These are phyloP conservation scores for Talinum fruticosum DNA, from an alignment of 148 eudicot genomes.

Conservation along the genomic window DNA sequence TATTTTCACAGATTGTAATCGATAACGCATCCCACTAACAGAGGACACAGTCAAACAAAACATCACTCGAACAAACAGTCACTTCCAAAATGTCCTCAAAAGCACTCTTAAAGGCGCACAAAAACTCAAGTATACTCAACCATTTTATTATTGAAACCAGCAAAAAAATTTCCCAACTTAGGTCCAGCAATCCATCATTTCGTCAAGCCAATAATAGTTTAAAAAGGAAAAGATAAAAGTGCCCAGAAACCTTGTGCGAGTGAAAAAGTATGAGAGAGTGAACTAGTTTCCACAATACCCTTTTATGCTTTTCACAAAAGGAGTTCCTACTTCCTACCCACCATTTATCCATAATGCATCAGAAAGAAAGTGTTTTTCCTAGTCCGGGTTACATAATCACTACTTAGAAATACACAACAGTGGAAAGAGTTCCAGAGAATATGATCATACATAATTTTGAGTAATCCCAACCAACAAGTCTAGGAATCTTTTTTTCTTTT, in stretches of 20 bases:
- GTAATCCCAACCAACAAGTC: background rate
- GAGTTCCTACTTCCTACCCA: constrained; percentile 19
- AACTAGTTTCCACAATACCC: constrained; percentile 31
- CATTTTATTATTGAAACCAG: constrained; percentile 22
- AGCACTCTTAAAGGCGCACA: constrained; percentile 29
- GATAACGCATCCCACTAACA: constrained; percentile 42
- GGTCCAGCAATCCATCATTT: constrained; percentile 30
- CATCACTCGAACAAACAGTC: constrained; percentile 32
- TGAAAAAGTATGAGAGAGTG: constrained; percentile 20
- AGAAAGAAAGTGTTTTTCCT: constrained; percentile 24
- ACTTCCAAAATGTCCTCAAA: constrained; percentile 25
- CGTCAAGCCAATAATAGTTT: constrained; percentile 17
- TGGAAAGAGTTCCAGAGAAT: background rate
- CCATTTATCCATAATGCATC: constrained; percentile 24
- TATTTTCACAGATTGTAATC: constrained; percentile 36
- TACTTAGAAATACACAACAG: background rate
- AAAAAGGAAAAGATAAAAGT: constrained; percentile 1
- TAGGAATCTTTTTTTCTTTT: background rate
- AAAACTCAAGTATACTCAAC: constrained; percentile 27
- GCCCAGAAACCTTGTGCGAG: constrained; percentile 7
- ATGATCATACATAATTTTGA: background rate
- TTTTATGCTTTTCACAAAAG: constrained; percentile 25
- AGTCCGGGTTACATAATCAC: background rate
- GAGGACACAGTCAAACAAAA: constrained; percentile 36
- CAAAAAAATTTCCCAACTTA: background rate